Evolutionary conservation across 495 filamentous ascomycete genomes (phyloP).

Genomic region (Tuber calosporum): DNA sequence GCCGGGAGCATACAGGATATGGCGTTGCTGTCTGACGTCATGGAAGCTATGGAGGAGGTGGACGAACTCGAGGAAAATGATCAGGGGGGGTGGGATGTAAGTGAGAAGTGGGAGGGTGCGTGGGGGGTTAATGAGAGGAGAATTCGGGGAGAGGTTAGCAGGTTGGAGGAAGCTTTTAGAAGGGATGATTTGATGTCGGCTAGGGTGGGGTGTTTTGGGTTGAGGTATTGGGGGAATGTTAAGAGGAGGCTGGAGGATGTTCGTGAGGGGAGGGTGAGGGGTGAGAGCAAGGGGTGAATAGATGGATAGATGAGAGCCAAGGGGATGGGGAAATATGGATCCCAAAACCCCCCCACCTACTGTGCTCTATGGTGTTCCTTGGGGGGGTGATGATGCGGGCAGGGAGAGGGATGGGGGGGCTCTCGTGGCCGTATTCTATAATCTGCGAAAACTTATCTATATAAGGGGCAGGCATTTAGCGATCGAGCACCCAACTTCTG

Average conservation of each 20-base stretch:
- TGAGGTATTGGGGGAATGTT: slow-evolving; percentile 91
- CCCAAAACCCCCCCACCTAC: neutral
- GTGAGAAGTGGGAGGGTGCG: neutral
- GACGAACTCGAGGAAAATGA: slow-evolving; percentile 64
- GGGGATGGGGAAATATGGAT: neutral
- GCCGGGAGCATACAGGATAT: slow-evolving; percentile 60
- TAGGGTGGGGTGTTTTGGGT: slow-evolving; percentile 59
- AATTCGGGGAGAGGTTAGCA: slow-evolving; percentile 53
- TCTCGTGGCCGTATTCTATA: neutral
- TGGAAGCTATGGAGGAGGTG: slow-evolving; percentile 79
- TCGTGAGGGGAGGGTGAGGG: slow-evolving; percentile 76
- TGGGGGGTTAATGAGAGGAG: slow-evolving; percentile 58
- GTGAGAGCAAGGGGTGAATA: slow-evolving; percentile 53
- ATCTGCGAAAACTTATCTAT: neutral
- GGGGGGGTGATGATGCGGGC: neutral
- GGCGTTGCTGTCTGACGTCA: slow-evolving; percentile 73
- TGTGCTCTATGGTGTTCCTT: neutral
- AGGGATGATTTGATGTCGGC: slow-evolving; percentile 60
- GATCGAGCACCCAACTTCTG: too few relatives aligned
- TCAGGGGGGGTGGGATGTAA: slow-evolving; percentile 55
- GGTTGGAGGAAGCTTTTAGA: slow-evolving; percentile 58
- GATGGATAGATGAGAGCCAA: slow-evolving; percentile 47
- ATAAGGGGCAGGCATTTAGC: too few relatives aligned
- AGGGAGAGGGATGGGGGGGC: neutral
- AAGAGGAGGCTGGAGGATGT: slow-evolving; percentile 58